phyloP scores from a whole-genome alignment of 148 eudicot genomes.

The Euryodendron excelsum region DNA sequence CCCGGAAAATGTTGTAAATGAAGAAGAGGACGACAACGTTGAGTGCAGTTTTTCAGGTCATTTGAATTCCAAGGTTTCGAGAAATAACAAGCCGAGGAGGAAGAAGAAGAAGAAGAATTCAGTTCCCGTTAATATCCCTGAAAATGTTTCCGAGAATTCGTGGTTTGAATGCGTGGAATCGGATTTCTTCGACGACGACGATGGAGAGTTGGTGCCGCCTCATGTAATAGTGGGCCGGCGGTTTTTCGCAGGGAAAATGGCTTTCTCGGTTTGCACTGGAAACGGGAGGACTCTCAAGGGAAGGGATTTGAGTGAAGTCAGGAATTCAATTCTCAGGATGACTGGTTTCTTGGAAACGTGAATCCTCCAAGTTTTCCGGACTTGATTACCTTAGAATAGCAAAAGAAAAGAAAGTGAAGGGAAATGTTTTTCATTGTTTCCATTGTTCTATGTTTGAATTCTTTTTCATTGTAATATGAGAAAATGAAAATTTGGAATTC shows the following conservation, averaged over 20 bases:
- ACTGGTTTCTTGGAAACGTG: conserved; percentile 76
- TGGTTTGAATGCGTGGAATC: conserved; percentile 26
- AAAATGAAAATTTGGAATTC: no score
- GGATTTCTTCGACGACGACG: conserved; percentile 31
- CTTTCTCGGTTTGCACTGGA: conserved; percentile 39
- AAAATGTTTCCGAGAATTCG: conserved; percentile 5
- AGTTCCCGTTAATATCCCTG: conserved; percentile 45
- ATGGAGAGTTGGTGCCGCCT: conserved; percentile 55
- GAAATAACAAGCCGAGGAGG: conserved; percentile 19
- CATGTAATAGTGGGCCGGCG: conserved; percentile 53
- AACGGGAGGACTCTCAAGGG: conserved; percentile 59
- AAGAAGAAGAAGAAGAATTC: conserved; percentile 30
- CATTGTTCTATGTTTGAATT: neutral
- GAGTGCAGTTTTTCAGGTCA: neutral
- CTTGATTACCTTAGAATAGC: neutral
- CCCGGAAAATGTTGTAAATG: conserved; percentile 17
- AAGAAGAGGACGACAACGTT: neutral
- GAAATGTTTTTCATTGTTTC: neutral
- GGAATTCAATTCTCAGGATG: conserved; percentile 68
- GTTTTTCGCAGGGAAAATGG: conserved; percentile 36
- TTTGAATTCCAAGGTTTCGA: conserved; percentile 8
- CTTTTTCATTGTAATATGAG: no score
- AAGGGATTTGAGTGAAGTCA: conserved; percentile 54
- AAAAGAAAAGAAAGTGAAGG: neutral
- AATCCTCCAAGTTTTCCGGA: neutral